A percentile compares a stretch with the other conserved stretches of the same genome.
Conservation (phyloP, 768 basidiomycete genomes). For the Goffeauzyma gilvescens region DNA sequence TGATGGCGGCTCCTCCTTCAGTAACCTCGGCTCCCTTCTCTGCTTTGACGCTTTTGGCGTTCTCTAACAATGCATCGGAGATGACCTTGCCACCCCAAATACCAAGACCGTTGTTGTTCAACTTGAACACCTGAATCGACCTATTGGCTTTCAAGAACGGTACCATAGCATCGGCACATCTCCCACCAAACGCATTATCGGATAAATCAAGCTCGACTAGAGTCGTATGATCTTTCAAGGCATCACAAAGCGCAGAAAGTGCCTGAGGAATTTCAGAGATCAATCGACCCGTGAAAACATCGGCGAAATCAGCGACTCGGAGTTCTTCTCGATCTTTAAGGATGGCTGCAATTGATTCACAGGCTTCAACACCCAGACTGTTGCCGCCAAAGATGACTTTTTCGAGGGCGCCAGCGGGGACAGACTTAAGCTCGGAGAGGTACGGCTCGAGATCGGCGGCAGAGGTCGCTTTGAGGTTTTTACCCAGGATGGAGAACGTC, state of each 20-base stretch:
- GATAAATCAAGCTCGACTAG: slow-evolving; percentile 75
- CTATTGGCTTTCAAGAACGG: slow-evolving; percentile 69
- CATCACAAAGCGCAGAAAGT: slow-evolving; percentile 68
- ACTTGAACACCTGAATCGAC: slow-evolving; percentile 59
- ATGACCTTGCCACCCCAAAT: slow-evolving; percentile 70
- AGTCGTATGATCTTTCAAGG: slow-evolving; percentile 57
- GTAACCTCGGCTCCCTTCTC: slow-evolving; percentile 43
- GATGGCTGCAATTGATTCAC: slow-evolving; percentile 61
- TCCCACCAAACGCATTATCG: slow-evolving; percentile 92
- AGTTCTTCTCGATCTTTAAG: slow-evolving; percentile 48
- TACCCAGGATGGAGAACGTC: slow-evolving; percentile 43
- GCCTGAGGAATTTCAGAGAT: slow-evolving; percentile 87
- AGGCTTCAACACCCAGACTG: slow-evolving; percentile 79
- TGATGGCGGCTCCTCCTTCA: no score
- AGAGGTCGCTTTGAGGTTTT: slow-evolving; percentile 61
- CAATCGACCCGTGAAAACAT: slow-evolving; percentile 92
- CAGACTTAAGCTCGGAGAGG: slow-evolving; percentile 36
- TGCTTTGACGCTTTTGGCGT: slow-evolving; percentile 48
- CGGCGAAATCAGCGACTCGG: slow-evolving; percentile 84
- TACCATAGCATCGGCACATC: slow-evolving; percentile 84
- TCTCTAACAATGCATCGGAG: slow-evolving; percentile 61
- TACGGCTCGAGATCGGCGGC: slow-evolving; percentile 56
- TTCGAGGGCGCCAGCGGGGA: slow-evolving; percentile 51
- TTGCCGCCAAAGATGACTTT: slow-evolving; percentile 89
- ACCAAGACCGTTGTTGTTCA: slow-evolving; percentile 94